A percentile compares a stretch with the other conserved stretches of the same genome.
Evolutionary conservation across 2,329 filamentous ascomycete species (phyloP).

Genomic region (Cordyceps javanica): DNA sequence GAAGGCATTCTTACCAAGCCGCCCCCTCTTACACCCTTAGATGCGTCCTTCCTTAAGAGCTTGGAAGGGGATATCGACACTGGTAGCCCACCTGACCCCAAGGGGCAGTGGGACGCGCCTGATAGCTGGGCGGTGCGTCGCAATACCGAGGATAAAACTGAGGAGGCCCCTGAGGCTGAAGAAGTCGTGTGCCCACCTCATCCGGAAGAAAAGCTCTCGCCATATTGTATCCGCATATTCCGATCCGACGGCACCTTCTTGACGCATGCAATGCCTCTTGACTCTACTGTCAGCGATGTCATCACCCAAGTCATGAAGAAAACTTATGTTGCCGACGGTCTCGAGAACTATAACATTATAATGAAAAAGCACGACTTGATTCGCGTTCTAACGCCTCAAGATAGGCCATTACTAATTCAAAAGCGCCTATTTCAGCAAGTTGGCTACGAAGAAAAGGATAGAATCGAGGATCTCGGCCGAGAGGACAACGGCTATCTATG

Average conservation of each 20-base stretch:
- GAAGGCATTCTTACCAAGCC: constrained; percentile 77
- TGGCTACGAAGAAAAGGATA: constrained; percentile 81
- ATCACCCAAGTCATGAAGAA: constrained; percentile 90
- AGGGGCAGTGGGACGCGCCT: constrained; percentile 80
- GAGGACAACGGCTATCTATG: constrained; percentile 98
- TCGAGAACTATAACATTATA: constrained; percentile 93
- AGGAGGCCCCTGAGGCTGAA: constrained; percentile 54
- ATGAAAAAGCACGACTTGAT: constrained; percentile 89
- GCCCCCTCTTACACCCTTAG: constrained; percentile 65
- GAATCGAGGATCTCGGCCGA: constrained; percentile 85
- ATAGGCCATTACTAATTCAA: constrained; percentile 85
- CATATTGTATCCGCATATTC: constrained; percentile 94
- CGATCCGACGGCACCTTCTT: constrained; percentile 90
- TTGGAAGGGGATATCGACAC: constrained; percentile 37
- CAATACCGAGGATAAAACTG: constrained; percentile 58
- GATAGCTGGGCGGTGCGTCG: constrained; percentile 94
- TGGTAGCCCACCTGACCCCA: constrained; percentile 28
- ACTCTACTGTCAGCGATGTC: constrained; percentile 80
- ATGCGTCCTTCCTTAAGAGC: constrained; percentile 43
- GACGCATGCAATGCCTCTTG: constrained; percentile 77
- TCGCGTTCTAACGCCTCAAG: constrained; percentile 68
- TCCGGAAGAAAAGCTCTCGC: constrained; percentile 66
- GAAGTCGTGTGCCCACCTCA: constrained; percentile 61
- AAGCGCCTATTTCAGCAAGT: constrained; percentile 86
- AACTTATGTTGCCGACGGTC: constrained; percentile 81